These are phyloP conservation scores for Rhizopogon vesiculosus DNA, from an alignment of 768 basidiomycete genomes.

Conservation along the genomic window DNA sequence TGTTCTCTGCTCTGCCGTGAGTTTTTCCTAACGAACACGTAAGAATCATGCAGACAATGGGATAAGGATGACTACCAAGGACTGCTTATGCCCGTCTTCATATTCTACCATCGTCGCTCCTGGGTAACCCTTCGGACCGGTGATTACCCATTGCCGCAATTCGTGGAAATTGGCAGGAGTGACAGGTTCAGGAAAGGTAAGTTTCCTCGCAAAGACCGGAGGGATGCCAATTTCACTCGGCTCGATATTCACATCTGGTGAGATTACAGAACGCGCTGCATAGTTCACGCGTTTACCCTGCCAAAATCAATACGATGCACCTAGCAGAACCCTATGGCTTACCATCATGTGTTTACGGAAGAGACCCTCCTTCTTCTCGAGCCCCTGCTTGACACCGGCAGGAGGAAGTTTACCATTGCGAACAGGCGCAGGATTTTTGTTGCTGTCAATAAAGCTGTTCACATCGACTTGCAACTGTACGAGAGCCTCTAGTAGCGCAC, in stretches of 20 bases:
- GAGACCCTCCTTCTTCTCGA: constrained; percentile 98
- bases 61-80: constrained; percentile 47
- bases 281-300: constrained; percentile 99
- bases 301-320: background rate
- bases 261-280: constrained; percentile 99
- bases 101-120: constrained; percentile 94
- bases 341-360: constrained; percentile 99
- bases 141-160: constrained; percentile 85
- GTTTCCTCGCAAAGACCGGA: constrained; percentile 92
- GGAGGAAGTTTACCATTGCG: constrained; percentile 89
- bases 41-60: background rate
- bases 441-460: constrained; percentile 96
- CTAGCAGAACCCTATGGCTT: constrained; percentile 13
- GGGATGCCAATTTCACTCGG: constrained; percentile 98
- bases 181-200: constrained; percentile 97
- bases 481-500: constrained; percentile 69
- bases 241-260: constrained; percentile 98
- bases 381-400: constrained; percentile 88
- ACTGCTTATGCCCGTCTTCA: constrained; percentile 88
- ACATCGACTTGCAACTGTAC: constrained; percentile 92
- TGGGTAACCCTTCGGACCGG: constrained; percentile 83
- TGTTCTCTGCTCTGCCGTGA: constrained; percentile 83
- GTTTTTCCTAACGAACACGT: constrained; percentile 58
- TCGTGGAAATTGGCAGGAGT: constrained; percentile 87
- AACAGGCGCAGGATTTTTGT: constrained; percentile 85